Evolutionary conservation across 768 basidiomycete species (phyloP).

Genomic region (Mycena albidolilacea): DNA sequence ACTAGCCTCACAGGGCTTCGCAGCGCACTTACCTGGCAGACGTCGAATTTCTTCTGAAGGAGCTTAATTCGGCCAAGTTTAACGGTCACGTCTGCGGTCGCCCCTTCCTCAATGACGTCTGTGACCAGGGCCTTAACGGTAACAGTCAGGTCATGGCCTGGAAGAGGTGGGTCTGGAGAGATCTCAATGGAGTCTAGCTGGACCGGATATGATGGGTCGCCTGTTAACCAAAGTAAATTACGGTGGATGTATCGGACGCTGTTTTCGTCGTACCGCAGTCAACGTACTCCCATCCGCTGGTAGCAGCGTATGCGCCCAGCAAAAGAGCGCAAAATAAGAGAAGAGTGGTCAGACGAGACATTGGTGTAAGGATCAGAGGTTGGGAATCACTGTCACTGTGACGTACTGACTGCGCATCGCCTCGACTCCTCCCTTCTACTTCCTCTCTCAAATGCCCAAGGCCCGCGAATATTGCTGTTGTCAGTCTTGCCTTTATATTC

Average conservation of each 20-base stretch:
- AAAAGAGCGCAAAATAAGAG: slow-evolving; percentile 3
- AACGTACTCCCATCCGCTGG: slow-evolving; percentile 73
- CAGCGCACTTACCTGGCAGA: neutral
- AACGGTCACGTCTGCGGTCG: slow-evolving; percentile 90
- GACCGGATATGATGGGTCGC: slow-evolving; percentile 60
- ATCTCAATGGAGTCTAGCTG: slow-evolving; percentile 81
- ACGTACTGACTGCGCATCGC: slow-evolving; percentile 8
- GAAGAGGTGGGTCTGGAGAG: slow-evolving; percentile 90
- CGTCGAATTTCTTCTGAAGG: neutral
- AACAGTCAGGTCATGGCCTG: slow-evolving; percentile 92
- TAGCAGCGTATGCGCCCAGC: slow-evolving; percentile 28
- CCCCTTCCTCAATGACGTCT: slow-evolving; percentile 87
- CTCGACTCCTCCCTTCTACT: slow-evolving; percentile 37
- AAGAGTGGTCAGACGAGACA: slow-evolving; percentile 25
- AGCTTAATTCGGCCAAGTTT: slow-evolving; percentile 76
- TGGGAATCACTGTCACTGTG: neutral
- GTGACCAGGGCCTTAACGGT: slow-evolving; percentile 75
- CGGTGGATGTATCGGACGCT: slow-evolving; percentile 17
- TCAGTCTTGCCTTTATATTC: neutral
- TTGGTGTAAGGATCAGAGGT: slow-evolving; percentile 3
- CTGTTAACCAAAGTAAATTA: slow-evolving; percentile 48
- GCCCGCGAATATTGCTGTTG: slow-evolving; percentile 93
- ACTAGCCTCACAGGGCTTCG: neutral
- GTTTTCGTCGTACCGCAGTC: slow-evolving; percentile 77
- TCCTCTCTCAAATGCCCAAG: slow-evolving; percentile 65